Base-by-base conservation (phyloP, 2,329 filamentous ascomycete genomes). In the Arthrobotrys sphaeroides region DNA sequence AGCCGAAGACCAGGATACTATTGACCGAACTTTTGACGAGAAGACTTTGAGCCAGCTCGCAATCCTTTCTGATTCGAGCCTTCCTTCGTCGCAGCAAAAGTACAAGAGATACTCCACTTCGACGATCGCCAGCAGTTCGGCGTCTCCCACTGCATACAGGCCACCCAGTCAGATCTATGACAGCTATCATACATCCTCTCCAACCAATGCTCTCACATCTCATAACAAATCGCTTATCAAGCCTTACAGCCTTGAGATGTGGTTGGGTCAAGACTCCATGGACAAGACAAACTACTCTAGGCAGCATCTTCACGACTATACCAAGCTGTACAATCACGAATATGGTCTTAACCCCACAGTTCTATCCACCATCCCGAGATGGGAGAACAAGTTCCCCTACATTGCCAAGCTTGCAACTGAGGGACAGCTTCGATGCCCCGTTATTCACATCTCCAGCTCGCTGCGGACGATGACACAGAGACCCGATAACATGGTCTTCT, bases 301-400 rank as follows among this genome's bases (percentile, higher is more conserved):
- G 47, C 64, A 75, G 22, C 72, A 75, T 31, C 77, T 79, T 26
- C 79, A 80, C 64, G 78, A 78, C 40, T 80, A 79, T 43, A 79
- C 78, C 26, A 75, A 76, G 22, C 73, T 80, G 9, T 78, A 78
- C 12, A 74, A 77, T 18, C 73, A 77, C 45, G 77, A 78, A 55
- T 64, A 73, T 36, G 67, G 68, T 18, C 55, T 75, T 3, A 69
- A 74, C 59, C 55, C 73, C 31, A 66, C 61, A 7, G 76, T 75
- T 31, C 43, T 79, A 18, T 77, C 73, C 0, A 77, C 67, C 62
- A 78, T 79, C 12, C 78, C 76, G 20, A 62, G 77, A 43, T 79
- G 79, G 79, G 78, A 76, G 36, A 77, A 67, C 24, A 77, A 78
- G 20, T 80, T 80, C 49, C 78, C 79, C 5, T 73, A 78, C 55